Percentiles rank a stretch among this genome's conserved stretches.
Evolutionary conservation across 306 rosid genomes (phyloP).

Genomic region (Begonia masoniana): DNA sequence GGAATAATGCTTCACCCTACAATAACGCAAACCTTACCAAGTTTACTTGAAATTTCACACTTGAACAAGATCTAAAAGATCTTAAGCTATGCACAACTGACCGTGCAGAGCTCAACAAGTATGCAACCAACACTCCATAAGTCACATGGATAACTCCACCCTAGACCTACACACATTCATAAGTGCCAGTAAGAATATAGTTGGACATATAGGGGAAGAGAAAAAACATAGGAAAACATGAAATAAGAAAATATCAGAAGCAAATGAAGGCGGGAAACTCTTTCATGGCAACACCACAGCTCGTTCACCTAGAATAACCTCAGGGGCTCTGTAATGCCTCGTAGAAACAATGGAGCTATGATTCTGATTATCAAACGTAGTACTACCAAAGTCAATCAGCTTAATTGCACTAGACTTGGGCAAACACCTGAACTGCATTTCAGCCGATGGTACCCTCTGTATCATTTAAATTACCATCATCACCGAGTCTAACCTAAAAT

Average conservation of each 20-base stretch:
- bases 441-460: constrained; percentile 83
- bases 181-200: constrained; percentile 17
- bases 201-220: too few species aligned
- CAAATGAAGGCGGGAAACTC: constrained; percentile 15
- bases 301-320: constrained; percentile 81
- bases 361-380: constrained; percentile 73
- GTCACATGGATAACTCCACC: constrained; percentile 88
- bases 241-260: not conserved
- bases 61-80: constrained; percentile 10
- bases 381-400: constrained; percentile 99
- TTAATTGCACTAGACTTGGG: constrained; percentile 99
- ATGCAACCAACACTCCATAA: constrained; percentile 93
- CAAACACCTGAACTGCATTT: constrained; percentile 73
- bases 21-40: constrained; percentile 20
- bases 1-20: constrained; percentile 84
- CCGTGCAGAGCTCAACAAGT: constrained; percentile 63
- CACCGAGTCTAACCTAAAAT: constrained; percentile 11
- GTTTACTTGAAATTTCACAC: not conserved
- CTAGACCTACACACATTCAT: constrained; percentile 54
- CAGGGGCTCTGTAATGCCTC: constrained; percentile 99
- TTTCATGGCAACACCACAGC: constrained; percentile 31
- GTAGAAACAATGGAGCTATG: constrained; percentile 95
- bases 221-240: constrained; percentile 4
- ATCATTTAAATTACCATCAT: constrained; percentile 44
- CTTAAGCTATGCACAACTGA: constrained; percentile 21